These are phyloP conservation scores for Gracilaria gracilis DNA, from an alignment of 23 red algal species.

Conservation along the genomic window DNA sequence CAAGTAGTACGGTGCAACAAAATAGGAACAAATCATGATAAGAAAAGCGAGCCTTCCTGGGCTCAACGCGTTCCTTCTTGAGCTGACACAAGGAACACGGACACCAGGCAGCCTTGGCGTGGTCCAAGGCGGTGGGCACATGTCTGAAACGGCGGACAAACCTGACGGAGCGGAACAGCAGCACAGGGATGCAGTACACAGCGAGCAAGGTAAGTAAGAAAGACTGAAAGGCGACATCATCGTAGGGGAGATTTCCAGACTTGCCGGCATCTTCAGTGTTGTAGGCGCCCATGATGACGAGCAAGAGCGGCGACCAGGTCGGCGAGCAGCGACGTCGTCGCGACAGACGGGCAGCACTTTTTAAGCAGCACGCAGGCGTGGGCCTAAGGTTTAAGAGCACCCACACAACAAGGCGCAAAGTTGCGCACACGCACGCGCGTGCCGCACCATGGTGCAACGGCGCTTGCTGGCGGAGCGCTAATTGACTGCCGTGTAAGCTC, in stretches of 20 bases:
- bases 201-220: slow-evolving; percentile 76
- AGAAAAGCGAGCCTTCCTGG: not conserved
- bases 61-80: slow-evolving; percentile 27
- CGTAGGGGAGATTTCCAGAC: slow-evolving; percentile 59
- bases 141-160: slow-evolving; percentile 23
- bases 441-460: not conserved
- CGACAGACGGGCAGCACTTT: too few species aligned
- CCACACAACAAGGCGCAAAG: not conserved
- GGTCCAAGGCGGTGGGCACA: slow-evolving; percentile 30
- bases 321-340: not conserved
- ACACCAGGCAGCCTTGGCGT: slow-evolving; percentile 49
- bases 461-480: slow-evolving; percentile 6
- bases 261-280: slow-evolving; percentile 30
- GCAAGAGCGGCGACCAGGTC: not conserved
- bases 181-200: slow-evolving; percentile 54
- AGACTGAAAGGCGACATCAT: slow-evolving; percentile 78
- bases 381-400: too few species aligned
- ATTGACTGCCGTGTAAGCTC: slow-evolving; percentile 25
- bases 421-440: not conserved
- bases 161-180: slow-evolving; percentile 1
- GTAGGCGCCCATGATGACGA: slow-evolving; percentile 34
- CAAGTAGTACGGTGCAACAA: slow-evolving; percentile 47
- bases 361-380: not conserved
- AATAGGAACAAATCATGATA: slow-evolving; percentile 32
- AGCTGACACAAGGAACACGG: slow-evolving; percentile 53